Conservation (phyloP, 768 basidiomycete genomes). For the Termitomyces sp. region DNA sequence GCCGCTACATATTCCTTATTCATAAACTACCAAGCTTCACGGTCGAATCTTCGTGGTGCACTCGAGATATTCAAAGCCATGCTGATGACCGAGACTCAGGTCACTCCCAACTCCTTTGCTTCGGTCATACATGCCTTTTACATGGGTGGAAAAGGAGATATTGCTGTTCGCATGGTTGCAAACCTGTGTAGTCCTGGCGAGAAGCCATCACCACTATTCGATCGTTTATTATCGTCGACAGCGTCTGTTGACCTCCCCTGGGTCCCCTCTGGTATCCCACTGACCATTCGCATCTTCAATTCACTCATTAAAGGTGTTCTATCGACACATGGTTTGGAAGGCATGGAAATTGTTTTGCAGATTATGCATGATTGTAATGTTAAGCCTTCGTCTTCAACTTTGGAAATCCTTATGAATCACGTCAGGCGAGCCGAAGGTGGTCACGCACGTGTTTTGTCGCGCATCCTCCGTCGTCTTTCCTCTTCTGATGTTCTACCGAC, state of each 20-base stretch:
- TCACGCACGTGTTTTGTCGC: slow-evolving; percentile 43
- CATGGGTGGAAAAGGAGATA: slow-evolving; percentile 37
- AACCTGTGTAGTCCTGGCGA: slow-evolving; percentile 35
- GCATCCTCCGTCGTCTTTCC: slow-evolving; percentile 42
- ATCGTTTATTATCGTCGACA: slow-evolving; percentile 18
- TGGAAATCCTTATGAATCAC: slow-evolving; percentile 52
- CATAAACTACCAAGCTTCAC: slow-evolving; percentile 50
- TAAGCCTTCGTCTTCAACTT: slow-evolving; percentile 49
- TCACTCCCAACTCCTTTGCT: slow-evolving; percentile 44
- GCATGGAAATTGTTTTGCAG: slow-evolving; percentile 41
- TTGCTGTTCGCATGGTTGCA: slow-evolving; percentile 51
- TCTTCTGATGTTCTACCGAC: slow-evolving; percentile 41
- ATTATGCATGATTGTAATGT: slow-evolving; percentile 55
- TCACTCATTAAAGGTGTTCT: slow-evolving; percentile 52
- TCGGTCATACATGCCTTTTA: slow-evolving; percentile 60
- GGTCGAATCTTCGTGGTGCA: slow-evolving; percentile 41
- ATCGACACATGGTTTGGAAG: slow-evolving; percentile 43
- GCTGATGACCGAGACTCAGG: slow-evolving; percentile 34
- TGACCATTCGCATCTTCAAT: slow-evolving; percentile 56
- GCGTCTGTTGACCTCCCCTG: slow-evolving; percentile 22
- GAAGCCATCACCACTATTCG: slow-evolving; percentile 25
- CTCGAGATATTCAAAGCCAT: slow-evolving; percentile 46
- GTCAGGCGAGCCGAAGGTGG: slow-evolving; percentile 40
- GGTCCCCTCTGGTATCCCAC: slow-evolving; percentile 26
- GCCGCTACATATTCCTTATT: slow-evolving; percentile 60